Conservation (phyloP, 192 early-diverging fungal species). For the Fimicolochytrium jonesii region DNA sequence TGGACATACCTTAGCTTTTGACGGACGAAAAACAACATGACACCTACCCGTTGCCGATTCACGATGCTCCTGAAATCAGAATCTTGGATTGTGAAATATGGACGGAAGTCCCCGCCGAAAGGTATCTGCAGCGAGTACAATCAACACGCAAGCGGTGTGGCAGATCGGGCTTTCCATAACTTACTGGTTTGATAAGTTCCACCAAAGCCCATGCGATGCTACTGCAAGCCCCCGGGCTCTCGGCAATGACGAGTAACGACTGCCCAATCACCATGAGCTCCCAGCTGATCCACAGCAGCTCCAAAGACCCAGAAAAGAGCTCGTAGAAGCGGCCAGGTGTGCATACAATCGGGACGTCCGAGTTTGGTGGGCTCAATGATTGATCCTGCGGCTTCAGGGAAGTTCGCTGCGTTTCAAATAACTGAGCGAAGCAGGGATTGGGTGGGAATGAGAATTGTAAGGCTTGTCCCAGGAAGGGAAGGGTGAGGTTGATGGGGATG, state of each 20-base stretch:
- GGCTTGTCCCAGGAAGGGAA: conserved; percentile 31
- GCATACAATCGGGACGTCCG: conserved; percentile 54
- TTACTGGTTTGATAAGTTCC: conserved; percentile 89
- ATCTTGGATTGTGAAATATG: conserved; percentile 97
- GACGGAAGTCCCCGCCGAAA: conserved; percentile 94
- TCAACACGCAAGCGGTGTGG: neutral
- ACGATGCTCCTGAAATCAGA: conserved; percentile 77
- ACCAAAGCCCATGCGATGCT: conserved; percentile 77
- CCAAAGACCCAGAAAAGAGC: conserved; percentile 75
- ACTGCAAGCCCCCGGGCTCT: conserved; percentile 83
- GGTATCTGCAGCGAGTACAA: conserved; percentile 54
- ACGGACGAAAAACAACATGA: neutral
- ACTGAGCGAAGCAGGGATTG: conserved; percentile 52
- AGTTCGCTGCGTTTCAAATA: conserved; percentile 52
- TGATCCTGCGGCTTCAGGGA: neutral
- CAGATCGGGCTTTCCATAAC: neutral
- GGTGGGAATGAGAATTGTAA: conserved; percentile 44
- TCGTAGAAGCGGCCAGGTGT: conserved; percentile 66
- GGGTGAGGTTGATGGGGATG: conserved; percentile 16
- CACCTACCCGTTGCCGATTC: conserved; percentile 43
- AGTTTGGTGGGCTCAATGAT: too few relatives aligned
- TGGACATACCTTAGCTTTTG: neutral
- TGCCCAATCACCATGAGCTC: conserved; percentile 92
- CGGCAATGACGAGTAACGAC: conserved; percentile 82
- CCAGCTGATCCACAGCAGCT: conserved; percentile 87